phyloP scores from a whole-genome alignment of 108 stramenopile species.

The Nitzschia sp. region DNA sequence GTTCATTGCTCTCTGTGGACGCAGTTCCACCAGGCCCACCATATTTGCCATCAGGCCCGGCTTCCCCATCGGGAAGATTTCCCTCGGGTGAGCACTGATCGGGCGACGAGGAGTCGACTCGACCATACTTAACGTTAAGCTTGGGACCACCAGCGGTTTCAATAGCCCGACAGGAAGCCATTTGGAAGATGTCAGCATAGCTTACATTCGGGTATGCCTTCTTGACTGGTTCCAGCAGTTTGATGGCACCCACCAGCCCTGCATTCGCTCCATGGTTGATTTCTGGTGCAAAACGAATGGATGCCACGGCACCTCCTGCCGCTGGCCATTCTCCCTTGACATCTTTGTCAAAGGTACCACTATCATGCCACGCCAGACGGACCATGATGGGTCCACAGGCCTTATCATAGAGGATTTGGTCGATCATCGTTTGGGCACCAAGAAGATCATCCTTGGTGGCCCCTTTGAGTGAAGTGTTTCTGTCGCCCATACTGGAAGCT shows the following conservation, averaged over 20 bases:
- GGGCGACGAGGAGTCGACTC: constrained; percentile 55
- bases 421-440: constrained; percentile 89
- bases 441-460: constrained; percentile 78
- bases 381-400: constrained; percentile 87
- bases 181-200: constrained; percentile 78
- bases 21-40: constrained; percentile 68
- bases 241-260: constrained; percentile 68
- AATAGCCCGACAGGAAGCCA: constrained; percentile 71
- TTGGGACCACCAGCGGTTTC: constrained; percentile 77
- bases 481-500: neutral
- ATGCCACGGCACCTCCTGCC: constrained; percentile 70
- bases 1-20: constrained; percentile 49
- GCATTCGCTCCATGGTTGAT: constrained; percentile 91
- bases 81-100: constrained; percentile 67
- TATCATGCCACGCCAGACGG: constrained; percentile 97
- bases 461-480: neutral
- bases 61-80: constrained; percentile 84
- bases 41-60: constrained; percentile 56
- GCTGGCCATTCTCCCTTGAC: constrained; percentile 59
- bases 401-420: constrained; percentile 86
- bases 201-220: constrained; percentile 63
- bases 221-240: constrained; percentile 86
- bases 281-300: constrained; percentile 95
- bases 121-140: constrained; percentile 79
- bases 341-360: constrained; percentile 81